phyloP scores from a whole-genome alignment of 495 filamentous ascomycete species.

The Penicillium canescens region DNA sequence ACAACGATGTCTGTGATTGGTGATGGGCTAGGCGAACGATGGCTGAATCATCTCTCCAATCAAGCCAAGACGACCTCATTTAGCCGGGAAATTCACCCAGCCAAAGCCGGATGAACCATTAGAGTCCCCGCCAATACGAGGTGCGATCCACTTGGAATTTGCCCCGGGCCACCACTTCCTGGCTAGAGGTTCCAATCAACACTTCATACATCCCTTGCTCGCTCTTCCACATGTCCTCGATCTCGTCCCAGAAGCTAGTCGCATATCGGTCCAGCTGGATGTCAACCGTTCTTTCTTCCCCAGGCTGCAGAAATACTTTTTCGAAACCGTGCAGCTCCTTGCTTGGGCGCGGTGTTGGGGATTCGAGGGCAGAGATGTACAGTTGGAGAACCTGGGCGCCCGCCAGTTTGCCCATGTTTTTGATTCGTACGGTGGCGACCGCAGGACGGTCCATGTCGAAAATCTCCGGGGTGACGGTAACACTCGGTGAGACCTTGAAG shows the following conservation, averaged over 20 bases:
- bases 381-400: slow-evolving; percentile 74
- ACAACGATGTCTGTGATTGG: slow-evolving; percentile 2
- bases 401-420: slow-evolving; percentile 50
- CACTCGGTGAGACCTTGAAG: slow-evolving; percentile 53
- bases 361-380: slow-evolving; percentile 58
- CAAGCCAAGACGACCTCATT: slow-evolving; percentile 8
- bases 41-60: slow-evolving; percentile 21
- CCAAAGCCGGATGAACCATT: slow-evolving; percentile 4
- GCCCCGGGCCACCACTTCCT: slow-evolving; percentile 34
- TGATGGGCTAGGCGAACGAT: slow-evolving; percentile 3
- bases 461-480: slow-evolving; percentile 39
- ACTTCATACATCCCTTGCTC: slow-evolving; percentile 71
- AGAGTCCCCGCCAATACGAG: slow-evolving; percentile 30
- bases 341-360: slow-evolving; percentile 34
- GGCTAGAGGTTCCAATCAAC: slow-evolving; percentile 53
- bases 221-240: slow-evolving; percentile 63
- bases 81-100: slow-evolving; percentile 2
- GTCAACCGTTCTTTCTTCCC: slow-evolving; percentile 60
- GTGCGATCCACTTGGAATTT: slow-evolving; percentile 44
- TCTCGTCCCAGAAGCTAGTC: slow-evolving; percentile 73
- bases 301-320: slow-evolving; percentile 64
- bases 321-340: slow-evolving; percentile 60
- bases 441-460: slow-evolving; percentile 56
- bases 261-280: slow-evolving; percentile 64
- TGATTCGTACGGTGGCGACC: slow-evolving; percentile 49